phyloP scores from a whole-genome alignment of 495 filamentous ascomycete genomes.

The Eremomyces bilateralis region DNA sequence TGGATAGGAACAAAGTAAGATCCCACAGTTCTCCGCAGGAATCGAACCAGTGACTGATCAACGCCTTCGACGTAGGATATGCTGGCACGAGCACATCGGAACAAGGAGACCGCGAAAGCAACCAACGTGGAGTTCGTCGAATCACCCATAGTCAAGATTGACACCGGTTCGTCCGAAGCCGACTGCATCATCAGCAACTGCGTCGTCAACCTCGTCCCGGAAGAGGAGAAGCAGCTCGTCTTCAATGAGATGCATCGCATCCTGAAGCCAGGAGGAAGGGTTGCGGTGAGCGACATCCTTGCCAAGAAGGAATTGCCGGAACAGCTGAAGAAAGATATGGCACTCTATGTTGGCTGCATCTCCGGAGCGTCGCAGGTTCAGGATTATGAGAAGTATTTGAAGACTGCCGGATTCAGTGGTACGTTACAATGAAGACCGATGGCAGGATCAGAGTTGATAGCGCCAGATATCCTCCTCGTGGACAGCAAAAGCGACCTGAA shows the following conservation, averaged over 20 bases:
- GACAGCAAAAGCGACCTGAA: constrained; percentile 34
- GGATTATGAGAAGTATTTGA: constrained; percentile 34
- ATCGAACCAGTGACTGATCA: constrained; percentile 1
- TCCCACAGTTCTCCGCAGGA: neutral
- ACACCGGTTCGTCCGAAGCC: constrained; percentile 21
- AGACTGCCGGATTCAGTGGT: constrained; percentile 33
- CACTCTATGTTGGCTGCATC: constrained; percentile 38
- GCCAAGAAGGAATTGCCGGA: constrained; percentile 29
- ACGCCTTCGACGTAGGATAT: constrained; percentile 25
- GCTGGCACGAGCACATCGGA: constrained; percentile 27
- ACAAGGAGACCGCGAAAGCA: constrained; percentile 20
- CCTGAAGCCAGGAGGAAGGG: constrained; percentile 34
- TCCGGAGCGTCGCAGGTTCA: constrained; percentile 31
- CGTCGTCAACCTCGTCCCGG: constrained; percentile 43
- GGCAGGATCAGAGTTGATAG: constrained; percentile 1
- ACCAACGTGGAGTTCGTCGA: constrained; percentile 31
- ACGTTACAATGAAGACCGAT: constrained; percentile 5
- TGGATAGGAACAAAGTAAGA: constrained; percentile 43
- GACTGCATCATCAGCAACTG: constrained; percentile 44
- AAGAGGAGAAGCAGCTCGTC: constrained; percentile 29
- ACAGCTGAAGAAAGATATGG: constrained; percentile 24
- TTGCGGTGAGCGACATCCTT: constrained; percentile 46
- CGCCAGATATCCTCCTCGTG: constrained; percentile 28
- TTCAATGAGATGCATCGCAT: constrained; percentile 42
- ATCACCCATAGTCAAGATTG: constrained; percentile 29